These are phyloP conservation scores for Graphilbum fragrans DNA, from an alignment of 2,329 filamentous ascomycete species.

Conservation along the genomic window DNA sequence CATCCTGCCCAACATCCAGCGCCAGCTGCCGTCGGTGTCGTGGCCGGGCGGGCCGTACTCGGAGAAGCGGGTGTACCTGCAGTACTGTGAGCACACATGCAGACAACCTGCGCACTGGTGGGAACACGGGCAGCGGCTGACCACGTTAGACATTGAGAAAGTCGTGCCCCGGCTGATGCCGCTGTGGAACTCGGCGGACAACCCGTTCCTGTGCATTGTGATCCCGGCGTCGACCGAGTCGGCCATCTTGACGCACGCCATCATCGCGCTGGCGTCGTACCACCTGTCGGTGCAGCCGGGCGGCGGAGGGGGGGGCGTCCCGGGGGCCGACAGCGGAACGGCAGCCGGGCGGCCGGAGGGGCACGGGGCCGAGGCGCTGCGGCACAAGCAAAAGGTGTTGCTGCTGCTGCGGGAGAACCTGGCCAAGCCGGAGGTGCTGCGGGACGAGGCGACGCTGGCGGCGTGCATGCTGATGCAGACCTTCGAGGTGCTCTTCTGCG, in stretches of 20 bases:
- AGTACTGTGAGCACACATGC: background rate
- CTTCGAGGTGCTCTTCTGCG: background rate
- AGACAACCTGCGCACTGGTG: too few relatives aligned
- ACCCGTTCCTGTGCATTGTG: background rate
- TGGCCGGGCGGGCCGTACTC: background rate
- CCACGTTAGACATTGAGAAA: background rate
- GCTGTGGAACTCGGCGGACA: background rate
- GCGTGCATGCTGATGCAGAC: slow-evolving; percentile 1
- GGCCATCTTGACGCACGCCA: background rate
- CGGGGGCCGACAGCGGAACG: background rate
- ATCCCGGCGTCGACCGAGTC: background rate
- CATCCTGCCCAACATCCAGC: background rate
- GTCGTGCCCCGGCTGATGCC: background rate
- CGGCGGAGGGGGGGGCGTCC: background rate
- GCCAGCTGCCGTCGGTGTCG: background rate
- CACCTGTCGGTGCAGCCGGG: background rate
- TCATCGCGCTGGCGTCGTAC: background rate
- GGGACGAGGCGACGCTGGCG: background rate
- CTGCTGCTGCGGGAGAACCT: background rate
- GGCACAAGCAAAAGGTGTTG: background rate
- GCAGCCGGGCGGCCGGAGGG: background rate
- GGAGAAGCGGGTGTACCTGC: background rate
- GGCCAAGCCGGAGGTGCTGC: background rate
- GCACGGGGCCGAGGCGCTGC: background rate
- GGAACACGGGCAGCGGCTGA: background rate